A percentile compares a stretch with the other conserved stretches of the same genome.
Evolutionary conservation across 108 stramenopile genomes (phyloP).

Genomic region (Discostella stelligeroides): DNA sequence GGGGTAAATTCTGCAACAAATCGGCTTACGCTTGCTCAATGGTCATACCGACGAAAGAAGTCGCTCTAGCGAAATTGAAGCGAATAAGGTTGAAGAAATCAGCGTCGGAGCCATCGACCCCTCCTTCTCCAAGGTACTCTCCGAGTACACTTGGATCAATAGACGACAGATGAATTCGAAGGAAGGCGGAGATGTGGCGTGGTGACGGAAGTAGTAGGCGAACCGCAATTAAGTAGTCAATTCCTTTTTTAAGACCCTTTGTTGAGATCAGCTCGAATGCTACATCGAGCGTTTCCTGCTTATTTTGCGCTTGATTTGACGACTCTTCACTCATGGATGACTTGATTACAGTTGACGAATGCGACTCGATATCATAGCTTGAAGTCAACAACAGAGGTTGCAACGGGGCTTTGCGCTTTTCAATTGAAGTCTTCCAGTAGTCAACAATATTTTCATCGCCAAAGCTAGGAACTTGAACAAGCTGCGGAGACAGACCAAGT

Average conservation of each 20-base stretch:
- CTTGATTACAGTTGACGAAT: slow-evolving; percentile 21
- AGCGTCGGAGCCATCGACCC: slow-evolving; percentile 63
- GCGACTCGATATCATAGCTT: slow-evolving; percentile 17
- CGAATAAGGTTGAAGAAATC: slow-evolving; percentile 93
- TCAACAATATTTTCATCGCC: slow-evolving; percentile 56
- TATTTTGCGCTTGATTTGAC: slow-evolving; percentile 19
- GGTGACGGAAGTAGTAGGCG: slow-evolving; percentile 91
- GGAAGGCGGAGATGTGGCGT: slow-evolving; percentile 85
- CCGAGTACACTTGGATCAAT: slow-evolving; percentile 87
- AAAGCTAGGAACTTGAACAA: slow-evolving; percentile 14
- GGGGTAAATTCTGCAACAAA: not conserved
- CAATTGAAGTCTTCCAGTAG: slow-evolving; percentile 65
- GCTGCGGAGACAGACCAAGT: slow-evolving; percentile 39
- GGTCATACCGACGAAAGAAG: slow-evolving; percentile 94
- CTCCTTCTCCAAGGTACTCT: slow-evolving; percentile 90
- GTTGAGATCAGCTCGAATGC: slow-evolving; percentile 81
- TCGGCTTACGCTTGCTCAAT: slow-evolving; percentile 83
- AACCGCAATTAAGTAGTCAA: slow-evolving; percentile 91
- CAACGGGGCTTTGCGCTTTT: slow-evolving; percentile 43
- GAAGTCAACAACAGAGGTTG: slow-evolving; percentile 27
- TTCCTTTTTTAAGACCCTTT: slow-evolving; percentile 90
- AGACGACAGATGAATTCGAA: slow-evolving; percentile 81
- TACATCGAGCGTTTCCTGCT: slow-evolving; percentile 51
- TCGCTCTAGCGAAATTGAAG: slow-evolving; percentile 81
- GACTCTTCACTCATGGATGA: slow-evolving; percentile 41